phyloP scores from a whole-genome alignment of 306 rosid genomes.

The Malus domestica region ASM211411v1 NC_041794.1:27812001-27812500 shows the following conservation, averaged over 20 bases:
- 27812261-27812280: constrained; percentile 38
- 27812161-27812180: constrained; percentile 59
- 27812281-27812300: background rate
- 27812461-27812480: background rate
- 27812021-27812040: background rate
- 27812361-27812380: background rate
- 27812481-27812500: no score
- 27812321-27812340: background rate
- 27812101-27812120: constrained; percentile 50
- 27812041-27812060: background rate
- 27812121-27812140: constrained; percentile 44
- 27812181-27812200: constrained; percentile 38
- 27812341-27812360: background rate
- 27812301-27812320: background rate
- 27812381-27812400: background rate
- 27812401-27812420: background rate
- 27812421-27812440: background rate
- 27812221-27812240: constrained; percentile 30
- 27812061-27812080: background rate
- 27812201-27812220: constrained; percentile 45
- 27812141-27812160: constrained; percentile 77
- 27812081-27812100: background rate
- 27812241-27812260: constrained; percentile 36
- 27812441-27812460: background rate
- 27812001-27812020: no score